These are phyloP conservation scores for Calycina herbarum DNA, from an alignment of 2,329 filamentous ascomycete genomes.

Conservation along the genomic window DNA sequence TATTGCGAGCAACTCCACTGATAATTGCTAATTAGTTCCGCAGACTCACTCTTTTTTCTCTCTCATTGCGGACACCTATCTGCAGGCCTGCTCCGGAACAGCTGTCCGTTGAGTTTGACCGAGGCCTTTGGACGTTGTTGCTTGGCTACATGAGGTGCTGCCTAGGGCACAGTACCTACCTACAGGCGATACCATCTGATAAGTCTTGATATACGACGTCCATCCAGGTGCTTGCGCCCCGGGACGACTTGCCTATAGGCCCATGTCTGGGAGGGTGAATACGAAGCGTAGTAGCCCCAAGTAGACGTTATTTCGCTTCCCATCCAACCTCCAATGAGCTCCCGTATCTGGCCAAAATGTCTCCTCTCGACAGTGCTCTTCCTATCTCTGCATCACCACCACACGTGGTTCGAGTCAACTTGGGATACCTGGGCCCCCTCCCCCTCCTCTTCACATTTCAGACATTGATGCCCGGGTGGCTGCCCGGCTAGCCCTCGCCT, in stretches of 20 bases:
- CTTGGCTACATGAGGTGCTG: not conserved
- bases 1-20: slow-evolving; percentile 2
- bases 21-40: slow-evolving; percentile 1
- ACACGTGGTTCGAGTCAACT: slow-evolving; percentile 15
- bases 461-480: not conserved
- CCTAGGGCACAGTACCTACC: not conserved
- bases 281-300: slow-evolving; percentile 1
- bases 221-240: not conserved
- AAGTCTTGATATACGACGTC: not conserved
- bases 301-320: slow-evolving; percentile 2
- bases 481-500: slow-evolving; percentile 5
- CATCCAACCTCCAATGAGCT: not conserved
- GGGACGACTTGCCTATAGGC: not conserved
- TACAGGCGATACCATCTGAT: not conserved
- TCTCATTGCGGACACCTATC: not conserved
- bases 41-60: not conserved
- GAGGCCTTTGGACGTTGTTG: not conserved
- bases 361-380: not conserved
- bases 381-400: slow-evolving; percentile 5
- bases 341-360: not conserved
- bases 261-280: not conserved
- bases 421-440: not conserved
- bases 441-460: not conserved
- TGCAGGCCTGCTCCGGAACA: slow-evolving; percentile 2
- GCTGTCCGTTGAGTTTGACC: slow-evolving; percentile 1